Base-by-base conservation (phyloP, 768 basidiomycete species). In the Trametes cingulata region DNA sequence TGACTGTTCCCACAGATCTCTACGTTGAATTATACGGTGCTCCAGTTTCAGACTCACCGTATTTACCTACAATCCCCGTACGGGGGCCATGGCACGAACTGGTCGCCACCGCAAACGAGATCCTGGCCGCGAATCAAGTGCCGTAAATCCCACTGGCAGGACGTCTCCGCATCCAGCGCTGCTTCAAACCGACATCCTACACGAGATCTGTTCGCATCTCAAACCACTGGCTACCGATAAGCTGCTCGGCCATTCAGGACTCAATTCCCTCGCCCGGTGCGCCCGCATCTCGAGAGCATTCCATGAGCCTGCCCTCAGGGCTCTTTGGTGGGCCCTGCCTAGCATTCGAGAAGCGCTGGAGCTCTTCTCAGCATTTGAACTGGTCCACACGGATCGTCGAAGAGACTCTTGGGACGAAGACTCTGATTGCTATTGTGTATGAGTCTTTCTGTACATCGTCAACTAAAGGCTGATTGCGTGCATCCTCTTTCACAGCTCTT, bases 271-370 rank as follows among this genome's bases (percentile, higher is more conserved):
- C 1, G 43, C 54, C 19, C 54, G 45, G 4, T 43, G 43, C 5
- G 54, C 54, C 3, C 36, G 54, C 15, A 43, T 46, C n/a, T 56
- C 43, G 19, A 56, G 17, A 6, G 43, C 43, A 9, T 56, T 56
- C 54, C 17, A 12, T 4, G 45, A 47, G 36, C 54, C 54, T 6
- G 54, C 54, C 5, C 19, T 47, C 14, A 19, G 20, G 35, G 43
- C 45, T 0, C 45, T 56, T 8, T 56, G 54, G 54, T 25, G 54
- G 41, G 35, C 27, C 8, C 33, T 56, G 46, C 50, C 50, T 9
- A 22, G 37, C 22, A 24, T 52, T n/a, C 36, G 24, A 12, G 36
- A 22, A 2, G 50, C 24, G 22, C n/a, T 52, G 22, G 12, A n/a
- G 37, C 37, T 52, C 37, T 36, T 52, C 37, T 20, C 19, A 17